Evolutionary conservation across 2,329 filamentous ascomycete species (phyloP).

Genomic region (Akanthomyces uredinophilus): DNA sequence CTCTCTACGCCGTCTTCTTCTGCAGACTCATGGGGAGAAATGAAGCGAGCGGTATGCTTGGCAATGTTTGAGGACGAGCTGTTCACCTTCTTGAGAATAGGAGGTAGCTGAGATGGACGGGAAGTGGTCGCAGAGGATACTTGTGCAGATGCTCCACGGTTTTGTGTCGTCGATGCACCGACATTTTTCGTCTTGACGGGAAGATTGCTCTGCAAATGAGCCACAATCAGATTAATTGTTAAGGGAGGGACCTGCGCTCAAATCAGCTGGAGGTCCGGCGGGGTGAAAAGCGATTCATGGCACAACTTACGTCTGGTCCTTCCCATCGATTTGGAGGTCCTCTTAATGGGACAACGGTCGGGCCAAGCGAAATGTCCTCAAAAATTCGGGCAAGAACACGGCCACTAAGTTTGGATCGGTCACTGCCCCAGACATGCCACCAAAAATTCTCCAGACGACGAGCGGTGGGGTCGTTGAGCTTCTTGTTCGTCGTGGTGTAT

Average conservation of each 20-base stretch:
- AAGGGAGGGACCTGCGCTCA: conserved; percentile 24
- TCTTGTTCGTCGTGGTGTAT: conserved; percentile 55
- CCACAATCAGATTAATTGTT: conserved; percentile 24
- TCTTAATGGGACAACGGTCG: conserved; percentile 51
- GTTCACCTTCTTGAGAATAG: conserved; percentile 56
- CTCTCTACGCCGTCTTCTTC: conserved; percentile 32
- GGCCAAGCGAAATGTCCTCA: conserved; percentile 52
- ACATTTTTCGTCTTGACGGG: background rate
- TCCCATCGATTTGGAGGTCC: conserved; percentile 51
- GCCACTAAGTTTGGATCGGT: conserved; percentile 48
- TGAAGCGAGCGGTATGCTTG: conserved; percentile 57
- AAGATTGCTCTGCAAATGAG: conserved; percentile 19
- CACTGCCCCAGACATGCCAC: conserved; percentile 61
- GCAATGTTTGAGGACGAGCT: conserved; percentile 49
- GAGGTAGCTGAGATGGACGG: conserved; percentile 45
- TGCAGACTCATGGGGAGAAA: conserved; percentile 47
- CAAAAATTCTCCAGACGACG: conserved; percentile 60
- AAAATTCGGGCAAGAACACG: conserved; percentile 50
- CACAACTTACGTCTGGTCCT: conserved; percentile 39
- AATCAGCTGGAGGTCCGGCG: conserved; percentile 14
- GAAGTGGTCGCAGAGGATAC: conserved; percentile 38
- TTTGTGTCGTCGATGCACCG: background rate
- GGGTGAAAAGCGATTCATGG: conserved; percentile 2
- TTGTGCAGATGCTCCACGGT: background rate
- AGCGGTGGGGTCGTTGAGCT: conserved; percentile 56